Conservation (phyloP, 2,329 filamentous ascomycete genomes). For the Nemania sp. region DNA sequence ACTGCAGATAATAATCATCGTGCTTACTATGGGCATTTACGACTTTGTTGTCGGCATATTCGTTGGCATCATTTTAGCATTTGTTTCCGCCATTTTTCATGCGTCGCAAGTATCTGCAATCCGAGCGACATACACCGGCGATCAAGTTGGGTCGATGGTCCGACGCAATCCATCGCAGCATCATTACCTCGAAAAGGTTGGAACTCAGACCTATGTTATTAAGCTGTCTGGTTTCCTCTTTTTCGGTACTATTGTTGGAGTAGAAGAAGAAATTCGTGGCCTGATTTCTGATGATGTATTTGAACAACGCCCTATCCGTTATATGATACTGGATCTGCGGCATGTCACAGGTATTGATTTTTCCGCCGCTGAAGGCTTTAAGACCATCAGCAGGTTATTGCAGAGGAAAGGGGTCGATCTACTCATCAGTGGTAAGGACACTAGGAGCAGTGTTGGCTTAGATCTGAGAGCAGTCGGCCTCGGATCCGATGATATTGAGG, state of each 20-base stretch:
- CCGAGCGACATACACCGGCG: conserved; percentile 85
- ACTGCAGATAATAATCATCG: conserved; percentile 74
- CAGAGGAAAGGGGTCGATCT: conserved; percentile 76
- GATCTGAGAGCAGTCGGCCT: conserved; percentile 84
- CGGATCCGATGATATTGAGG: conserved; percentile 70
- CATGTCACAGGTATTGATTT: conserved; percentile 94
- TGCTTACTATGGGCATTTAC: conserved; percentile 93
- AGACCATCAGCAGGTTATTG: conserved; percentile 84
- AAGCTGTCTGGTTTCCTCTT: conserved; percentile 96
- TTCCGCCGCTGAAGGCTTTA: conserved; percentile 93
- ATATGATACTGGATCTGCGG: conserved; percentile 83
- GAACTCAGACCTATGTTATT: conserved; percentile 84
- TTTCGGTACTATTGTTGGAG: conserved; percentile 95
- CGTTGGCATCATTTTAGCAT: conserved; percentile 87
- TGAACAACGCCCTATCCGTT: conserved; percentile 76
- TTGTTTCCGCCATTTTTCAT: conserved; percentile 87
- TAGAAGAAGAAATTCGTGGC: conserved; percentile 83
- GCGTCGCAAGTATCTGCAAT: conserved; percentile 89
- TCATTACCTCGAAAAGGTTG: conserved; percentile 81
- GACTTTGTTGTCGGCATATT: conserved; percentile 96
- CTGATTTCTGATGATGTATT: conserved; percentile 85
- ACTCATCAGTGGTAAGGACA: conserved; percentile 79
- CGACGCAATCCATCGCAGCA: conserved; percentile 87
- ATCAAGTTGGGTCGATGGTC: conserved; percentile 88
- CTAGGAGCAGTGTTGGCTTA: conserved; percentile 73